A percentile compares a stretch with the other conserved stretches of the same genome.
Conservation (phyloP, 2,329 filamentous ascomycete genomes). For the Cryphonectria radicalis region DNA sequence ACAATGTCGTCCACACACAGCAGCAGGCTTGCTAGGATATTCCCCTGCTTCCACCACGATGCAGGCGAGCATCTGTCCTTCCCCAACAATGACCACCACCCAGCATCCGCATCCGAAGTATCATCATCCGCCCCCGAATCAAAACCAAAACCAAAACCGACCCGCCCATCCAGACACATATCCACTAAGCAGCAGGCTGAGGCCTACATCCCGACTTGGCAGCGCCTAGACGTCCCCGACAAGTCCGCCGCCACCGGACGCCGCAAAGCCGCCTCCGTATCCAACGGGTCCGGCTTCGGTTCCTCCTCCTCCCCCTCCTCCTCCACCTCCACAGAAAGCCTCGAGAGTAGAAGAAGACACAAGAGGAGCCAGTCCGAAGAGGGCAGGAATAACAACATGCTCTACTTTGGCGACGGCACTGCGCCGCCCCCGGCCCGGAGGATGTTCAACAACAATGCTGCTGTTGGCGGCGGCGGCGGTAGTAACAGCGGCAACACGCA, state of each 20-base stretch:
- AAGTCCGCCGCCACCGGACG: slow-evolving; percentile 17
- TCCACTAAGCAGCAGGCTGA: slow-evolving; percentile 12
- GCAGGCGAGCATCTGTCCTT: background rate
- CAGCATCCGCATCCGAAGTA: background rate
- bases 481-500: background rate
- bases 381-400: slow-evolving; percentile 31
- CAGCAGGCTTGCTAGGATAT: slow-evolving; percentile 2
- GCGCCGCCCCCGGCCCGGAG: slow-evolving; percentile 35
- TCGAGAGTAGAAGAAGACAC: slow-evolving; percentile 1
- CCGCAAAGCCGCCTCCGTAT: slow-evolving; percentile 20
- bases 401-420: slow-evolving; percentile 40
- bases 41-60: slow-evolving; percentile 7
- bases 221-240: slow-evolving; percentile 3
- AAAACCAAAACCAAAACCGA: background rate
- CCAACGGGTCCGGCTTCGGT: slow-evolving; percentile 4
- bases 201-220: slow-evolving; percentile 15
- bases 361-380: slow-evolving; percentile 21
- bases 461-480: background rate
- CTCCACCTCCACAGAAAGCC: background rate
- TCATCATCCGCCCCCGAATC: background rate
- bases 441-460: slow-evolving; percentile 13
- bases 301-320: too few species aligned
- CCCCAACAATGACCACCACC: background rate
- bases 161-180: background rate
- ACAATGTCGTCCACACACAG: background rate